These are phyloP conservation scores for Sorghum bicolor DNA, from an alignment of 176 grass and related monocot genomes.

Conservation along the genomic window DNA sequence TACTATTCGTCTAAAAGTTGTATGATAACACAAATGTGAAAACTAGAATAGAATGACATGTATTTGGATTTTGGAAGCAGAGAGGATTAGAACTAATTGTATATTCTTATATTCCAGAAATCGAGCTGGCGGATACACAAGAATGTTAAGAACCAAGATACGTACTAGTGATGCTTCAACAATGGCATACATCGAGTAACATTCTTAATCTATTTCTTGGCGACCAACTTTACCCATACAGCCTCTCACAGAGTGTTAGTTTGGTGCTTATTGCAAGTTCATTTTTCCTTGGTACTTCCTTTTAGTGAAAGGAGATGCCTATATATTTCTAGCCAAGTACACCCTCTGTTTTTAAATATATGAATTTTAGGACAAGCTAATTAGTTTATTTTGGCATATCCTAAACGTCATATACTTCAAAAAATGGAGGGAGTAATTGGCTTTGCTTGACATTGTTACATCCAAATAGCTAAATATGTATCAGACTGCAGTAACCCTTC, in stretches of 20 bases:
- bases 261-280: not conserved
- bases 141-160: constrained; percentile 74
- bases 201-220: constrained; percentile 17
- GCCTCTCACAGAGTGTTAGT: not conserved
- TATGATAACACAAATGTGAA: not conserved
- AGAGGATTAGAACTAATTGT: not conserved
- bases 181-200: constrained; percentile 96
- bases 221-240: not conserved
- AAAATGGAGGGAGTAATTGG: not conserved
- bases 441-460: not conserved
- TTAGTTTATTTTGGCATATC: not conserved
- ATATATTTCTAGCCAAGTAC: not conserved
- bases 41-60: not conserved
- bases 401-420: not conserved
- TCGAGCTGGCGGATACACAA: constrained; percentile 80
- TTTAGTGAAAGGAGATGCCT: not conserved
- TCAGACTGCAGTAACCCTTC: not conserved
- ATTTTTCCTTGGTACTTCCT: not conserved
- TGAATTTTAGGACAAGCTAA: not conserved
- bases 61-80: not conserved
- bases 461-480: not conserved
- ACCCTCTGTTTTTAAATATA: not conserved
- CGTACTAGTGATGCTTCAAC: constrained; percentile 76
- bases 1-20: not conserved
- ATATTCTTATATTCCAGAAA: constrained; percentile 35